A percentile compares a stretch with the other conserved stretches of the same genome.
These are phyloP conservation scores for Aspergillus sparsus DNA, from an alignment of 495 filamentous ascomycete genomes.

Conservation along the genomic window DNA sequence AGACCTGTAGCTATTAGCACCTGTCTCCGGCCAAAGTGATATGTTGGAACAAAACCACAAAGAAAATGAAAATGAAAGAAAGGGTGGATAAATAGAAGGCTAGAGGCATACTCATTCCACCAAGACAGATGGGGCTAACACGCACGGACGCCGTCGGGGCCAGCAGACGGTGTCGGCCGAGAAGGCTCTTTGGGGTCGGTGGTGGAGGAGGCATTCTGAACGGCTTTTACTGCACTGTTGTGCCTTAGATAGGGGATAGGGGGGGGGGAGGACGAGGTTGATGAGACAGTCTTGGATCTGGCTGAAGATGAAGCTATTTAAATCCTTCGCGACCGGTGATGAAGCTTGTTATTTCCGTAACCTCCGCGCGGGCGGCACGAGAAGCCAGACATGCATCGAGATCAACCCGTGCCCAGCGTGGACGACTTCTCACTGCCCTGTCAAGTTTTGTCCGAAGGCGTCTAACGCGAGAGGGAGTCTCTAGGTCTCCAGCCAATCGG, in stretches of 20 bases:
- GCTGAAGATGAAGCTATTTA: not conserved
- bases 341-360: not conserved
- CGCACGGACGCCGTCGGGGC: conserved; percentile 15
- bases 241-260: too few relatives aligned
- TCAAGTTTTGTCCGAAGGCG: too few relatives aligned
- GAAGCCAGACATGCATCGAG: too few relatives aligned
- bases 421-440: too few relatives aligned
- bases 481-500: too few relatives aligned
- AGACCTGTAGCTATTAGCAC: not conserved
- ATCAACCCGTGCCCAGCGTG: too few relatives aligned
- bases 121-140: conserved; percentile 14
- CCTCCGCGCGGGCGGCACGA: not conserved
- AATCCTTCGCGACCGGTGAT: not conserved
- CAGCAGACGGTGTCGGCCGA: conserved; percentile 11
- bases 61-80: conserved; percentile 6
- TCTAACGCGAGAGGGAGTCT: too few relatives aligned
- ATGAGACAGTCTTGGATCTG: too few relatives aligned
- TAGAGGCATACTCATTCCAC: conserved; percentile 4
- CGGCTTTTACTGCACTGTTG: not conserved
- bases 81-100: not conserved
- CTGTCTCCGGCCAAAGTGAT: not conserved
- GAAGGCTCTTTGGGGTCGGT: not conserved
- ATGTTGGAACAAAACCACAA: not conserved
- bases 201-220: conserved; percentile 1
- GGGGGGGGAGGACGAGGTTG: too few relatives aligned